Evolutionary conservation across 2,329 filamentous ascomycete genomes (phyloP).

Genomic region (Metarhizium sp.): DNA sequence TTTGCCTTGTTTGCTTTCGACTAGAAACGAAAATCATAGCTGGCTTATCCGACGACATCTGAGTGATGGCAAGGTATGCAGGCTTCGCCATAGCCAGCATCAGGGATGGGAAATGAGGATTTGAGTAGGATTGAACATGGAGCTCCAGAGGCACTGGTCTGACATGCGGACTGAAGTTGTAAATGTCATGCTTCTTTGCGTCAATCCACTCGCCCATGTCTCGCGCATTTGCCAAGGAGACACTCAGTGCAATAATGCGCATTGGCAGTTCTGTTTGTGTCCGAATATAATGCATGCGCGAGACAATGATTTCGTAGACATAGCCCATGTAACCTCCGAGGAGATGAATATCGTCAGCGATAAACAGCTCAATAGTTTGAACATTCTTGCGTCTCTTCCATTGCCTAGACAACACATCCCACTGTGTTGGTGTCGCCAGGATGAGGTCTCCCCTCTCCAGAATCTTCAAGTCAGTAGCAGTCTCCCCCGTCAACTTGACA

Average conservation of each 20-base stretch:
- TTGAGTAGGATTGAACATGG: constrained; percentile 90
- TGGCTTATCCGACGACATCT: constrained; percentile 81
- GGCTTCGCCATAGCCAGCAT: constrained; percentile 99
- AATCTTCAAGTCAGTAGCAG: constrained; percentile 78
- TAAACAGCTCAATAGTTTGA: constrained; percentile 80
- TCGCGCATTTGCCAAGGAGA: constrained; percentile 84
- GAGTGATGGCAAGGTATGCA: constrained; percentile 78
- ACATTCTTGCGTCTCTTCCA: constrained; percentile 97
- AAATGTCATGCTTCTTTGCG: constrained; percentile 94
- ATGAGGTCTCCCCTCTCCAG: constrained; percentile 83
- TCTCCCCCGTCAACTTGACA: constrained; percentile 89
- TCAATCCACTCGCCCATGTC: constrained; percentile 98
- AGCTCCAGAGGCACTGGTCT: constrained; percentile 84
- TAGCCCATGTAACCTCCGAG: constrained; percentile 80
- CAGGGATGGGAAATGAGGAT: constrained; percentile 92
- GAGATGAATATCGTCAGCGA: constrained; percentile 92
- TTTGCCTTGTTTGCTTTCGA: constrained; percentile 84
- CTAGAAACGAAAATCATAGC: constrained; percentile 87
- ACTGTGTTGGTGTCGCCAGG: constrained; percentile 84
- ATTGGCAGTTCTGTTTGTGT: constrained; percentile 77
- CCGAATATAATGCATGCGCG: constrained; percentile 92
- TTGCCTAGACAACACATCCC: constrained; percentile 91
- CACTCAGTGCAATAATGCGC: constrained; percentile 81
- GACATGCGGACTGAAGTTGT: constrained; percentile 93
- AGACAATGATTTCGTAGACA: constrained; percentile 94